These are phyloP conservation scores for Aspergillus viridinutans DNA, from an alignment of 2,329 filamentous ascomycete genomes.

Conservation along the genomic window DNA sequence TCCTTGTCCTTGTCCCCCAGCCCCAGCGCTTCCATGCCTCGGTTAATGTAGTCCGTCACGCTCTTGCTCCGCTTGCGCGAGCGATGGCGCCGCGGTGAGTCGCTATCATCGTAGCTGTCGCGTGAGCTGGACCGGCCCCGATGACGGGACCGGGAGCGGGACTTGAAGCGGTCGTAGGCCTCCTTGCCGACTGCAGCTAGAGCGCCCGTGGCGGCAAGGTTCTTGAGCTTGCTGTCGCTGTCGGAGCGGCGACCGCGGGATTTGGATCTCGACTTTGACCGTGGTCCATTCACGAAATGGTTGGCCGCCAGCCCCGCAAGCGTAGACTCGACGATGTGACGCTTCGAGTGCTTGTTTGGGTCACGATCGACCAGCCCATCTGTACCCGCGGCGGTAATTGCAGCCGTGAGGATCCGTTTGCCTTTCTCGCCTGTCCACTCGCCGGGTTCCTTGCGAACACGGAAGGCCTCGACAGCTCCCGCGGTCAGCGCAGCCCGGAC, in stretches of 20 bases:
- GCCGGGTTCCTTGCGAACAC: constrained; percentile 81
- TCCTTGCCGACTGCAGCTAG: constrained; percentile 48
- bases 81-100: constrained; percentile 46
- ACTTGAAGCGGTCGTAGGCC: constrained; percentile 42
- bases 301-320: constrained; percentile 84
- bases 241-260: constrained; percentile 46
- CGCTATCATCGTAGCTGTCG: constrained; percentile 48
- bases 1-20: constrained; percentile 32
- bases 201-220: constrained; percentile 41
- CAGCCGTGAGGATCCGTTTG: constrained; percentile 85
- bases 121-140: constrained; percentile 46
- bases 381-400: constrained; percentile 77
- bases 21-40: constrained; percentile 44
- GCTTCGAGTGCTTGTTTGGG: constrained; percentile 69
- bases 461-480: constrained; percentile 87
- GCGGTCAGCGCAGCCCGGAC: constrained; percentile 87
- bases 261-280: constrained; percentile 67
- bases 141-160: constrained; percentile 33
- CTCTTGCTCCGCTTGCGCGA: constrained; percentile 43
- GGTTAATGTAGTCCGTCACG: constrained; percentile 42
- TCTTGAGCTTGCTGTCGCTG: constrained; percentile 37
- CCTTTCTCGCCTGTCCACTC: constrained; percentile 89
- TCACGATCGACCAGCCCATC: constrained; percentile 68
- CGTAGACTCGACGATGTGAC: constrained; percentile 79
- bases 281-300: constrained; percentile 76